Base-by-base conservation (phyloP, 2,329 filamentous ascomycete species). In the Aspergillus fructus region DNA sequence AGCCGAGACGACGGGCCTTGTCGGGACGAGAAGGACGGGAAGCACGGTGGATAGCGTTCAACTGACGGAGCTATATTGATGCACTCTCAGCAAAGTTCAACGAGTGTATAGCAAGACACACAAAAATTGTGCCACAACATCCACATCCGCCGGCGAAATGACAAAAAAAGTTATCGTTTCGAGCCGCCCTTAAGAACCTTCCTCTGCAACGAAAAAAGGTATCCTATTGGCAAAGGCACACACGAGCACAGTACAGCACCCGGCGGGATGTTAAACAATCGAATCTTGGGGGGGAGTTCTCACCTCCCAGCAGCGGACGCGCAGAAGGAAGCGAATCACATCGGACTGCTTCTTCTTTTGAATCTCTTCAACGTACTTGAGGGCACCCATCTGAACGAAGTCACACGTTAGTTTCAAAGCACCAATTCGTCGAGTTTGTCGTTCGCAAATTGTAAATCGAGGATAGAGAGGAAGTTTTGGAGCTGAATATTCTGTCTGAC, bases 261-360 rank as follows among this genome's bases (percentile, higher is more conserved):
- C 69, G 71, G 69, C 68, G 69, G 70, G 66, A 71, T 71, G 67
- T 72, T 66, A 71, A 70, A 70, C 62, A 59, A 66, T 71, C 67
- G 71, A 68, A 66, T 64, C 63, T 62, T 65, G 65, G 63, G 67
- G 67, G 67, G 69, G 61, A 55, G 66, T 72, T 76, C 78, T 80
- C 78, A 81, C 93, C 91, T 99, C 94, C 94, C 94, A 99, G 93
- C 94, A 99, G 85, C 94, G 93, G 79, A 96, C 92, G 81, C 92
- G 93, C 83, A 97, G 91, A 84, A 99, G 89, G 88, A 99, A 99
- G 85, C 93, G 93, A 85, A 97, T 91, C 79, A 99, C 90, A 88
- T 99, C 94, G 81, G 91, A 96, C 89, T 99, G 94, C 92, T 99
- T 99, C 91, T 96, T 97, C 92, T 99, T 97, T 83, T 97, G 92